Evolutionary conservation across 257 asterid species (phyloP), one percentile per base, ranked within the genome.

Genomic region (Coffea canephora): DNA sequence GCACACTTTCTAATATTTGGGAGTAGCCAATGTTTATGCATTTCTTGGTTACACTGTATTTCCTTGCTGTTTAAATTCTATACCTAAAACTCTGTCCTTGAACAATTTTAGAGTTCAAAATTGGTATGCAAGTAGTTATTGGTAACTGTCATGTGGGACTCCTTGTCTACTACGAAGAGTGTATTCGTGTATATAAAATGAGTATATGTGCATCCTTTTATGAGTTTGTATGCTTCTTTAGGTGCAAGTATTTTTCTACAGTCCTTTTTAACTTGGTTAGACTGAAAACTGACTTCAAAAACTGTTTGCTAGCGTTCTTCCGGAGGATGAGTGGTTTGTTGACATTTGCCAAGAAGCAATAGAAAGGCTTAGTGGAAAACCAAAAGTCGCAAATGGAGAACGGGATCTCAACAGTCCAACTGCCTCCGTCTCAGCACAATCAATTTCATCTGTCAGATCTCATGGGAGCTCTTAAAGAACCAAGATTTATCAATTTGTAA

Each of bases 401-500:
- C 81, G 97, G 73, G 98, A 94, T 73, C 91, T 84, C 64, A 93
- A 88, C 90, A 96, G 99, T 84, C 99, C 99, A 48, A 94, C 99
- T 13, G 98, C 99, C 73, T 96, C 99, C 31, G 93, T 96, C 82
- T 96, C 99, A 34, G 99, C 98, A 27, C 99, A 96, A 81, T 96
- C 99, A 8, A 87, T 94, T 54, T 91, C 99, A 52, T 96, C 99
- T 10, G 87, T 84, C 77, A 85, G 97, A 86, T 96, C 99, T 81
- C 98, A 90, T 81, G 98, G 99, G 80, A 96, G 99, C 85, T 88
- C 90, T 54, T 93, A 90, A 78, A 88, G 87, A 86, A 39, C 45
- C 45, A 11, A 74, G 36, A 36, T 45, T 4, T 75, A n/a, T 61
- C 8, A 76, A 69, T 55, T 74, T 83, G 86, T 82, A 79, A 81